phyloP scores from a whole-genome alignment of 805 yeast species.

The Pichia occidentalis region DNA sequence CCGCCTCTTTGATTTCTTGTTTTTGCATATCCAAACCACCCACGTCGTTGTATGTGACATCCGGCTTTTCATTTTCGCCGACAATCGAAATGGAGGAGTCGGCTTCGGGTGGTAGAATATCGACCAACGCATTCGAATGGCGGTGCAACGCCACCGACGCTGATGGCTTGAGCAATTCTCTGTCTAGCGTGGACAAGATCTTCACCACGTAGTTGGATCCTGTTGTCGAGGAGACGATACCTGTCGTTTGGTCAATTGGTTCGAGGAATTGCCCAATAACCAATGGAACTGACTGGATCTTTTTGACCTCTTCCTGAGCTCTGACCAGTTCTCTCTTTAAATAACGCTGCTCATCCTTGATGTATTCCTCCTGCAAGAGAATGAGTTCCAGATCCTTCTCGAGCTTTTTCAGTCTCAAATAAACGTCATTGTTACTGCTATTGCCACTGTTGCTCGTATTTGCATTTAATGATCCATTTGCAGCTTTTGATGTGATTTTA shows the following conservation, averaged over 20 bases:
- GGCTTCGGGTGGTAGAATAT: slow-evolving; percentile 97
- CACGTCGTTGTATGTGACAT: slow-evolving; percentile 91
- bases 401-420: slow-evolving; percentile 75
- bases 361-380: slow-evolving; percentile 87
- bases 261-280: slow-evolving; percentile 98
- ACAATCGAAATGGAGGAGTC: slow-evolving; percentile 93
- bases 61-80: slow-evolving; percentile 89
- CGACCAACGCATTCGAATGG: slow-evolving; percentile 96
- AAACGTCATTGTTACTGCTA: slow-evolving; percentile 53
- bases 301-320: slow-evolving; percentile 97
- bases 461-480: slow-evolving; percentile 16
- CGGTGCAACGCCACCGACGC: slow-evolving; percentile 97
- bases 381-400: slow-evolving; percentile 86
- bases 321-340: slow-evolving; percentile 88
- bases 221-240: slow-evolving; percentile 94
- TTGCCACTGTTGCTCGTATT: slow-evolving; percentile 16
- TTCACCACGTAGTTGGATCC: slow-evolving; percentile 97
- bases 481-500: slow-evolving; percentile 8
- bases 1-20: slow-evolving; percentile 98
- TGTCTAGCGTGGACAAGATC: slow-evolving; percentile 86
- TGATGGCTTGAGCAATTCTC: slow-evolving; percentile 90
- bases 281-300: slow-evolving; percentile 94
- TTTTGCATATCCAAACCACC: slow-evolving; percentile 99
- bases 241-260: slow-evolving; percentile 94
- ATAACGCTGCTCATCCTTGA: slow-evolving; percentile 97